Percentiles rank a stretch among this genome's conserved stretches.
These are phyloP conservation scores for Closterium sp. DNA, from an alignment of 139 green algal genomes.

Conservation along the genomic window DNA sequence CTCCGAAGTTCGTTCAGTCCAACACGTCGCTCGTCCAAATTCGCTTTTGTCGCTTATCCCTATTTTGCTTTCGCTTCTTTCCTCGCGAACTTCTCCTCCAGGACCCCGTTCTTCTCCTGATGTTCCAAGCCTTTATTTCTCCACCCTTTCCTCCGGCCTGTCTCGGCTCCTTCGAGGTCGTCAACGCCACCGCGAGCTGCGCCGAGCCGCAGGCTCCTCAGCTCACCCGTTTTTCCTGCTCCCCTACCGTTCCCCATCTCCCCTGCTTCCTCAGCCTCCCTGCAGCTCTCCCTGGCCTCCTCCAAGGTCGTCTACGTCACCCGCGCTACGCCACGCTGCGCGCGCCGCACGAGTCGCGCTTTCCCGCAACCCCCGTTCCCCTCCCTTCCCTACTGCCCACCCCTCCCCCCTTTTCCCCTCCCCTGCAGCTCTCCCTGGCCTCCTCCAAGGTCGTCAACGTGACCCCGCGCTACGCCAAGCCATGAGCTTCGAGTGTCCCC, in stretches of 20 bases:
- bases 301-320: constrained; percentile 93
- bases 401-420: neutral
- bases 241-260: neutral
- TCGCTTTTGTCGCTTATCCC: no score
- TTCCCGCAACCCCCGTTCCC: no score
- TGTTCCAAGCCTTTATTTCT: no score
- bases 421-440: constrained; percentile 70
- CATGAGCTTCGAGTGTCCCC: constrained; percentile 55
- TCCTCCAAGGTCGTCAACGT: constrained; percentile 90
- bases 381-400: no score
- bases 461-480: constrained; percentile 91
- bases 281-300: constrained; percentile 74
- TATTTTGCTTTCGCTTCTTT: no score
- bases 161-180: constrained; percentile 76
- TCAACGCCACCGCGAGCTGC: constrained; percentile 95
- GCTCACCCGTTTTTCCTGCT: neutral
- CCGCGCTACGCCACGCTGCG: constrained; percentile 90
- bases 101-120: no score
- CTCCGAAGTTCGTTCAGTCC: no score
- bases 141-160: no score
- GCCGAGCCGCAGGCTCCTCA: constrained; percentile 81
- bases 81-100: no score
- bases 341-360: no score
- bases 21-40: no score
- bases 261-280: neutral